Base-by-base conservation (phyloP, 495 filamentous ascomycete genomes). In the Pyrenula massariospora region DNA sequence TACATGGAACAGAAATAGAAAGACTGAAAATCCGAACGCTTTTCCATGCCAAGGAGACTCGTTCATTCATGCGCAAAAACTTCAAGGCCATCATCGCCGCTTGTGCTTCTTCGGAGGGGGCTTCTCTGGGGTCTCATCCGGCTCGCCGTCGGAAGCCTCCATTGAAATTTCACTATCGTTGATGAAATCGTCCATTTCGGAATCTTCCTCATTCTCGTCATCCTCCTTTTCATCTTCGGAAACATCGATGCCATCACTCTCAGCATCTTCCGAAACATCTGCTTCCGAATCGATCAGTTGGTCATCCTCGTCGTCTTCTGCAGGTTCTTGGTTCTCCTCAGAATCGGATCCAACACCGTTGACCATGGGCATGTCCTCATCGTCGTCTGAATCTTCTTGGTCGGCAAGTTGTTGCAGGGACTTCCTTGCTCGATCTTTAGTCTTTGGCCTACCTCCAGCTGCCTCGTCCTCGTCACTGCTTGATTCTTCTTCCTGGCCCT, bases 401-500 rank as follows among this genome's bases (percentile, higher is more conserved):
- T 65, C 48, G 49, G 22, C 52, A 24, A 70, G 66, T 63, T 72
- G 19, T 5, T 52, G 50, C 71, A n/a, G 59, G 48, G 22, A 64
- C 48, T 22, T 68, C 22, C 71, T 69, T 5, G 31, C 31, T 42
- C 31, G 31, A 42, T 42, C 31, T 15, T 42, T 42, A 15, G 31
- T 42, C 31, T 15, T 42, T 42, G 31, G 31, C 8, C 70, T 67
- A 23, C 66, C 73, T 24, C 62, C 60, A 31, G 56, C 56, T 57
- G 56, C 57, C 51, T 61, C 62, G 22, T 65, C 65, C n/a, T 66
- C 65, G n/a, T 68, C 67, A 21, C 59, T 66, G 12, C 68, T 73
- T 5, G 81, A 77, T 24, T 76, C 74, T 22, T 71, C 68, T 22
- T 78, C 71, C 58, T 89, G 76, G 1, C 89, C 89, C 66, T 96